Base-by-base conservation (phyloP, 768 basidiomycete genomes). In the Suillus subalutaceus region DNA sequence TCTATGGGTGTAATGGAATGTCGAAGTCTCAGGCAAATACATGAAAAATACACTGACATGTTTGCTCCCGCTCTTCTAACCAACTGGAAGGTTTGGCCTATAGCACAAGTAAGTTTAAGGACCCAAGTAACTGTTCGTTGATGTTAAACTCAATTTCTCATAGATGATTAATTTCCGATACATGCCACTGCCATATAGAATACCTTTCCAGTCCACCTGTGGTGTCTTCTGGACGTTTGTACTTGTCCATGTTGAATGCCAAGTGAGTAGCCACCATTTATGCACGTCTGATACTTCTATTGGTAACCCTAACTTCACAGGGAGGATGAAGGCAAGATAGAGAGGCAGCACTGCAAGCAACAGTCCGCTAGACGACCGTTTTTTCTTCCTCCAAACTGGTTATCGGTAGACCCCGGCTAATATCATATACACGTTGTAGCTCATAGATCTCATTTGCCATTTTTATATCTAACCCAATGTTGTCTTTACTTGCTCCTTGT, bases 81-180 rank as follows among this genome's bases (percentile, higher is more conserved):
- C 16, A 98, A 97, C 73, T 98, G 96, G 96, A 89, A 91, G 78
- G 87, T 96, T 38, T 98, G 96, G 96, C 96, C 96, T 0, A 55
- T 90, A 4, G 86, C 84, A 61, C 88, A 90, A 79, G 84, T 86
- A 63, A 16, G 77, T 30, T 35, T 1, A 18, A 52, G 53, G 7
- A 40, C 20, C 23, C 6, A n/a, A 50, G 13, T 35, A n/a, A 37
- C 48, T 9, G 67, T 26, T 12, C 10, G 1, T 56, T 58, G 46
- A 61, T 13, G 40, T 30, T 9, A 18, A 32, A 44, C 16, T 63
- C 3, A 65, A 48, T 41, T 20, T 50, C 23, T 40, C 69, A 8
- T 72, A 94, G 89, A 80, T 92, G 65, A 78, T 94, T 67, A 95
- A 95, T 75, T 95, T 94, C 76, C 83, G 92, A 46, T 94, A 87